A percentile compares a stretch with the other conserved stretches of the same genome.
phyloP scores from a whole-genome alignment of 2,329 filamentous ascomycete species.

The Colletotrichum sp. region DNA sequence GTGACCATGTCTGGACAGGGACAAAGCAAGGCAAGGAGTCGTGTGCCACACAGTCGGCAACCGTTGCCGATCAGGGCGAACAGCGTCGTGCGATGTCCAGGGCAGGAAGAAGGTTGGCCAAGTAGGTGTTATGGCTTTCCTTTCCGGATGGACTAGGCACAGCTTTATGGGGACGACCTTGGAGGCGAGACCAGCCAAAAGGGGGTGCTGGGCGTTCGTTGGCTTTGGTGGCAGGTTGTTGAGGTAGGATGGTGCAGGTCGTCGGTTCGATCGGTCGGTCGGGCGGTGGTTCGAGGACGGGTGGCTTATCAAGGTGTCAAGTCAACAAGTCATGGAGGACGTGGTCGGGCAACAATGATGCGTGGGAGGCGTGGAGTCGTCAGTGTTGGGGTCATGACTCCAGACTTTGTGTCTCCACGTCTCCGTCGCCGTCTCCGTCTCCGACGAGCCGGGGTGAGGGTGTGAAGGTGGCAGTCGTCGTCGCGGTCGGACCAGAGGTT shows the following conservation, averaged over 20 bases:
- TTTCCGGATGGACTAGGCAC: not conserved
- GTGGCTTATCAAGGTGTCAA: not conserved
- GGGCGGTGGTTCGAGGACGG: not conserved
- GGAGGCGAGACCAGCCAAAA: not conserved
- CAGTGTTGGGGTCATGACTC: slow-evolving; percentile 15
- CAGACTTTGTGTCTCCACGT: not conserved
- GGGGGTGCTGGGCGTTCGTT: not conserved
- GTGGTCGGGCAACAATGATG: not conserved
- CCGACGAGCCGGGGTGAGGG: not conserved
- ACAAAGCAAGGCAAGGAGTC: not conserved
- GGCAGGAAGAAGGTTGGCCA: not conserved
- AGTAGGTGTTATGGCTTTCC: not conserved
- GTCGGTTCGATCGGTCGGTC: not conserved
- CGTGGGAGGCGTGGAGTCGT: not conserved
- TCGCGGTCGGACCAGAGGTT: slow-evolving; percentile 4
- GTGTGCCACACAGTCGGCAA: not conserved
- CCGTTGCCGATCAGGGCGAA: not conserved
- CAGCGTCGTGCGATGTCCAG: not conserved
- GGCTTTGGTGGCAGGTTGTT: not conserved
- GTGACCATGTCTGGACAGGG: not conserved
- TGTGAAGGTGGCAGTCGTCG: not conserved
- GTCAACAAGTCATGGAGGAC: not conserved
- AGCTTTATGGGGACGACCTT: not conserved
- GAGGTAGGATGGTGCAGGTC: not conserved
- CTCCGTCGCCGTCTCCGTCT: not conserved